phyloP scores from a whole-genome alignment of 1,139 yeast genomes.

The Yamadazyma triangularis region DNA sequence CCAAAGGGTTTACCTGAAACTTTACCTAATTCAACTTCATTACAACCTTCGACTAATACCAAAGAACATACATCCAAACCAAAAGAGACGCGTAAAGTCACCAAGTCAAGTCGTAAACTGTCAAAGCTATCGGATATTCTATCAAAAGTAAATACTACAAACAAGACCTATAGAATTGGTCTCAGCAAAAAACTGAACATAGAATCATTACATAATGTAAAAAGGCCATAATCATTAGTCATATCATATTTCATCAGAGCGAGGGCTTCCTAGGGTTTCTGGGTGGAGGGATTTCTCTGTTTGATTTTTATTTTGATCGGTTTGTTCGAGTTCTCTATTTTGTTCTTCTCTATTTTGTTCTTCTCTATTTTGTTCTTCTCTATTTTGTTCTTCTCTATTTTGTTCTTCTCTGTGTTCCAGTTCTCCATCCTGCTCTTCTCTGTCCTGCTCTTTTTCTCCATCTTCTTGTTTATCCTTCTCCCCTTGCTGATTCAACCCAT shows the following conservation, averaged over 20 bases:
- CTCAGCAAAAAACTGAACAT: constrained; percentile 25
- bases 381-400: neutral
- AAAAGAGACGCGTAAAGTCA: too few relatives aligned
- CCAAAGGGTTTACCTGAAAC: too few relatives aligned
- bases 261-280: too few relatives aligned
- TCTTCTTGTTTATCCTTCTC: constrained; percentile 3
- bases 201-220: constrained; percentile 27
- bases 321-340: too few relatives aligned
- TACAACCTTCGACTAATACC: too few relatives aligned
- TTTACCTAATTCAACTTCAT: too few relatives aligned
- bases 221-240: constrained; percentile 4
- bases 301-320: too few relatives aligned
- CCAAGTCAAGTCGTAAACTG: neutral
- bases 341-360: neutral
- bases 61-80: too few relatives aligned
- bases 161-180: constrained; percentile 22
- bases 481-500: constrained; percentile 22
- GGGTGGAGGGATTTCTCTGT: too few relatives aligned
- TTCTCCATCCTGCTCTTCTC: neutral
- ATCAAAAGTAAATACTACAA: constrained; percentile 7
- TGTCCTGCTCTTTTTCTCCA: constrained; percentile 1
- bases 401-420: neutral
- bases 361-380: neutral
- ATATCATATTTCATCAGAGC: too few relatives aligned
- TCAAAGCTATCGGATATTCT: constrained; percentile 12